Evolutionary conservation across 1,139 yeast genomes (phyloP).

Genomic region (Pichia sp.): DNA sequence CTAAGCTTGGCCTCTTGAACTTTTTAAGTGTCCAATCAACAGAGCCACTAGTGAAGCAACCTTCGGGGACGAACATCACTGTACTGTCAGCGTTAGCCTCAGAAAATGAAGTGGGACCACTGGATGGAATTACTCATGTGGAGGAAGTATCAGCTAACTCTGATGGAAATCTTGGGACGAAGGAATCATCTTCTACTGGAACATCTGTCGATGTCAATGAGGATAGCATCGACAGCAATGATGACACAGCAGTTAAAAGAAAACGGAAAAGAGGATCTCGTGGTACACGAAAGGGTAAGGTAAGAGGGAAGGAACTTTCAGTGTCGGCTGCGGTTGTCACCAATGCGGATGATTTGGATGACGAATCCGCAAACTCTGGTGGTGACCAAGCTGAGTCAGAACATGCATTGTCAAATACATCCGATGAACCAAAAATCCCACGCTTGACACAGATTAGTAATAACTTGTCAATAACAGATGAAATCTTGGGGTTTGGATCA

Average conservation of each 20-base stretch:
- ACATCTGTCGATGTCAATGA: too few species aligned
- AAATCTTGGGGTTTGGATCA: constrained; percentile 86
- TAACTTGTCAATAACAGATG: constrained; percentile 60
- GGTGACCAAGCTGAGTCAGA: neutral
- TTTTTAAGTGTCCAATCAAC: neutral
- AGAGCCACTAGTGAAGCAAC: too few species aligned
- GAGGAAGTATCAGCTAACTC: too few species aligned
- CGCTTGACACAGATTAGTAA: constrained; percentile 25
- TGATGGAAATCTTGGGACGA: too few species aligned
- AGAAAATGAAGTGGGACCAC: too few species aligned
- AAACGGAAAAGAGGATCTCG: constrained; percentile 80
- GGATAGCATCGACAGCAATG: constrained; percentile 1
- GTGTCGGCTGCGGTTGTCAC: constrained; percentile 1
- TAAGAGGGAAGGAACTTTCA: constrained; percentile 22
- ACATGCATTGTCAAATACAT: too few species aligned
- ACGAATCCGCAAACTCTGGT: constrained; percentile 7
- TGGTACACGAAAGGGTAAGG: constrained; percentile 66
- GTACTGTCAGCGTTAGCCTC: too few species aligned
- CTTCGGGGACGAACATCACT: too few species aligned
- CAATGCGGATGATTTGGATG: constrained; percentile 12
- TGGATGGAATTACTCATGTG: too few species aligned
- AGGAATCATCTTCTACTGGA: too few species aligned
- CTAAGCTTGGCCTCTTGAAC: constrained; percentile 26
- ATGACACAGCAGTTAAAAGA: constrained; percentile 23
- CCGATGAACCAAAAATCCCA: neutral